These are phyloP conservation scores for Esteya vermicola DNA, from an alignment of 2,329 filamentous ascomycete species.

Conservation along the genomic window DNA sequence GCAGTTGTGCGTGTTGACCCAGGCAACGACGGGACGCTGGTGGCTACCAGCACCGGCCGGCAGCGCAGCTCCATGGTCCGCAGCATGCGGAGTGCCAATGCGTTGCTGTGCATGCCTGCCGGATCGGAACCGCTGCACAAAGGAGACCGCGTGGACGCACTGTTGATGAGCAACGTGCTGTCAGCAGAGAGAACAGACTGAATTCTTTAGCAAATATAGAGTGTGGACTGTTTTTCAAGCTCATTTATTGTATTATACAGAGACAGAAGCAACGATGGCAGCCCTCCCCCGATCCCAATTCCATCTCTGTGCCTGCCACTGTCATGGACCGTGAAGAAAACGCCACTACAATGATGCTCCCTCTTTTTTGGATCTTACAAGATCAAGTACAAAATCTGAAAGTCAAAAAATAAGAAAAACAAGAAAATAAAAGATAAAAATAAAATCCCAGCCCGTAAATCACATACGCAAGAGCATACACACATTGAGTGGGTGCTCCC, in stretches of 20 bases:
- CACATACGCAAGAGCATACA: too few relatives aligned
- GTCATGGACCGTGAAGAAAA: too few relatives aligned
- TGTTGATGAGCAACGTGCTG: slow-evolving; percentile 53
- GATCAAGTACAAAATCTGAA: not conserved
- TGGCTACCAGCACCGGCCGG: slow-evolving; percentile 71
- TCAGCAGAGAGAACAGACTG: not conserved
- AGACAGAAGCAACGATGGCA: too few relatives aligned
- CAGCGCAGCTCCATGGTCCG: slow-evolving; percentile 85
- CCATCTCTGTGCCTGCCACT: too few relatives aligned
- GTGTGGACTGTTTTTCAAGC: too few relatives aligned
- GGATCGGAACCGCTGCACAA: slow-evolving; percentile 50
- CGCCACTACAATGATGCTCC: not conserved
- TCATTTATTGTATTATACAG: too few relatives aligned
- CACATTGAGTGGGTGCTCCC: too few relatives aligned
- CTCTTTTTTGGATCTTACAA: not conserved
- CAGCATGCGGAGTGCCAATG: slow-evolving; percentile 80
- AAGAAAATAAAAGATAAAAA: too few relatives aligned
- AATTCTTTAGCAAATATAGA: too few relatives aligned
- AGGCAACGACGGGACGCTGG: slow-evolving; percentile 55
- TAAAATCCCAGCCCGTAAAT: too few relatives aligned
- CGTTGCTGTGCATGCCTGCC: slow-evolving; percentile 60
- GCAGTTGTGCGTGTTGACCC: slow-evolving; percentile 51
- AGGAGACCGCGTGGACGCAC: slow-evolving; percentile 58
- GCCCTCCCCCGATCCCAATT: too few relatives aligned
- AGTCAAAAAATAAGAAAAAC: not conserved